Evolutionary conservation across 2,329 filamentous ascomycete species (phyloP).

Genomic region (Fusarium sp.): DNA sequence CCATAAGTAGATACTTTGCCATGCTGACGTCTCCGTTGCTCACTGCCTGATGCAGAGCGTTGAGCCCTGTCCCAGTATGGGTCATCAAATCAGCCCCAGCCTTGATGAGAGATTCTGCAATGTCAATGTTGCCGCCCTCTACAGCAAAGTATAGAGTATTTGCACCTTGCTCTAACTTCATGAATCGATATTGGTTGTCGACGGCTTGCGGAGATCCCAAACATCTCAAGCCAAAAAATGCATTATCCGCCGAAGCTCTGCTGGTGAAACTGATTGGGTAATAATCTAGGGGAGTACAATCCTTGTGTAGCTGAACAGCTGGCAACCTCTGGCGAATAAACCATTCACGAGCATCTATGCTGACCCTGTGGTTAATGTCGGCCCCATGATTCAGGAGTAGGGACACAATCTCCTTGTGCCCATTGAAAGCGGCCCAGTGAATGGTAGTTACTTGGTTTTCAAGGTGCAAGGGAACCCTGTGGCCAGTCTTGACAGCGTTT

Average conservation of each 20-base stretch:
- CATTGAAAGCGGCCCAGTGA: slow-evolving; percentile 1
- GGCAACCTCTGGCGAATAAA: accelerated
- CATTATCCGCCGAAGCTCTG: background rate
- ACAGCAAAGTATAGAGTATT: slow-evolving; percentile 22
- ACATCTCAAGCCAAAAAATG: background rate
- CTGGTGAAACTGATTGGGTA: background rate
- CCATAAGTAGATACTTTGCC: background rate
- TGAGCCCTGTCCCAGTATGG: background rate
- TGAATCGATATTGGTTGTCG: background rate
- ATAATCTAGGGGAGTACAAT: no score
- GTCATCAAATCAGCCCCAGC: background rate
- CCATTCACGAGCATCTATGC: background rate
- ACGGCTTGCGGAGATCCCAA: background rate
- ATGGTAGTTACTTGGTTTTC: slow-evolving; percentile 1
- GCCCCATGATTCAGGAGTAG: background rate
- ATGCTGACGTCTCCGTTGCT: background rate
- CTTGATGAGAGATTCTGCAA: background rate
- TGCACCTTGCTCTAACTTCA: background rate
- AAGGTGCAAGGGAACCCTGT: background rate
- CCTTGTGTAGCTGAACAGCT: no score
- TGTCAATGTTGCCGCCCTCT: background rate
- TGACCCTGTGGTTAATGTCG: slow-evolving; percentile 6
- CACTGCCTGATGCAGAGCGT: slow-evolving; percentile 15
- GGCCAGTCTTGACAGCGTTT: no score
- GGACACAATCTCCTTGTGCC: background rate